Evolutionary conservation across 495 filamentous ascomycete genomes (phyloP).

Genomic region (Hypoxylon fragiforme): DNA sequence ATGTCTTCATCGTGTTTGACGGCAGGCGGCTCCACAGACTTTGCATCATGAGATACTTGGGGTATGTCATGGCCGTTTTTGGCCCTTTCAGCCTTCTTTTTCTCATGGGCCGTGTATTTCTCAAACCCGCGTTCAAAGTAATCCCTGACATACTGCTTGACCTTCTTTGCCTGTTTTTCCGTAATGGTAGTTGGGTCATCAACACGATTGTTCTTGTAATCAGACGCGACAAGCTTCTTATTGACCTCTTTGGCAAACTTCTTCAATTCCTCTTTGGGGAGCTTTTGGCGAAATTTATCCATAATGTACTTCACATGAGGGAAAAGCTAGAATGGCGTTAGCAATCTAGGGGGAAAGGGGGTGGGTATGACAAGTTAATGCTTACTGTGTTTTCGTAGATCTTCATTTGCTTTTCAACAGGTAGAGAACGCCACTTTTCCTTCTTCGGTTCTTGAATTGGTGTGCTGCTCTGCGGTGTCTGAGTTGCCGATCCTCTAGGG

Average conservation of each 20-base stretch:
- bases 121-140: conserved; percentile 83
- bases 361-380: conserved; percentile 1
- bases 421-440: conserved; percentile 80
- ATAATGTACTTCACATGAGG: conserved; percentile 83
- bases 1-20: conserved; percentile 47
- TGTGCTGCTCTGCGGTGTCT: conserved; percentile 66
- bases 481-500: conserved; percentile 51
- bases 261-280: conserved; percentile 86
- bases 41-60: conserved; percentile 33
- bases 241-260: conserved; percentile 82
- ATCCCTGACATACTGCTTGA: conserved; percentile 78
- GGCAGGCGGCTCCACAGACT: conserved; percentile 36
- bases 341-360: conserved; percentile 1
- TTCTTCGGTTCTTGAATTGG: conserved; percentile 65
- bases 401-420: conserved; percentile 87
- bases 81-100: conserved; percentile 60
- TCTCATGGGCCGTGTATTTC: conserved; percentile 72
- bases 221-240: conserved; percentile 84
- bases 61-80: conserved; percentile 13
- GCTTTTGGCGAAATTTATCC: conserved; percentile 80
- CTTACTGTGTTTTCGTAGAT: conserved; percentile 89
- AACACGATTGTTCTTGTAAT: conserved; percentile 85
- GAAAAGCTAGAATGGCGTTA: conserved; percentile 61
- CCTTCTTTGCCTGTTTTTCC: conserved; percentile 76
- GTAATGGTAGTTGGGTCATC: conserved; percentile 78